Evolutionary conservation across 2,329 filamentous ascomycete genomes (phyloP).

Genomic region (Colletotrichum destructivum): DNA sequence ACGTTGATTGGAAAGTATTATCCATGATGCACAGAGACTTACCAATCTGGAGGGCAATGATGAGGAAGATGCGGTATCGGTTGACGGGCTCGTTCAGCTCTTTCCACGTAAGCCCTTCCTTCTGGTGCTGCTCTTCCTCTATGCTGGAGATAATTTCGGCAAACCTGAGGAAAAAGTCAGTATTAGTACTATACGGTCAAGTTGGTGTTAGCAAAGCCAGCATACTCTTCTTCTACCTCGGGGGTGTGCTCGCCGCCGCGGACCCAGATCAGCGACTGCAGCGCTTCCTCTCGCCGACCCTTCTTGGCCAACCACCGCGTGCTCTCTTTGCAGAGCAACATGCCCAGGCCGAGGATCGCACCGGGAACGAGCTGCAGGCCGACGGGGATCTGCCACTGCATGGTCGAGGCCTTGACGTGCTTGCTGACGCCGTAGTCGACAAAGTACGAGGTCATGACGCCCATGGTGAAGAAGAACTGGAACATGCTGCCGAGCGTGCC

Average conservation of each 20-base stretch:
- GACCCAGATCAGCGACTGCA: slow-evolving; percentile 65
- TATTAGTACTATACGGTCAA: not conserved
- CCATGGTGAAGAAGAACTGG: slow-evolving; percentile 61
- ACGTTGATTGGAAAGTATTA: too few relatives aligned
- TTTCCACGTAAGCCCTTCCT: slow-evolving; percentile 61
- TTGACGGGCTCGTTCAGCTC: slow-evolving; percentile 63
- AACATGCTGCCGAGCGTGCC: slow-evolving; percentile 61
- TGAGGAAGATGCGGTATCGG: slow-evolving; percentile 62
- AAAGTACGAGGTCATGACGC: slow-evolving; percentile 60
- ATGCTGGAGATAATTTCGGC: slow-evolving; percentile 61
- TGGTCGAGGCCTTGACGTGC: slow-evolving; percentile 54
- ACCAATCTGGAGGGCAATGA: slow-evolving; percentile 65
- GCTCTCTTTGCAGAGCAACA: slow-evolving; percentile 65
- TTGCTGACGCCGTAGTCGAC: slow-evolving; percentile 61
- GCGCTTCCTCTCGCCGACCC: slow-evolving; percentile 61
- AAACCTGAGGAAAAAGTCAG: slow-evolving; percentile 49
- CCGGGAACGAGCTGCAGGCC: slow-evolving; percentile 64
- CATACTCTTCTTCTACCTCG: slow-evolving; percentile 54
- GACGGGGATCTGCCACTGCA: slow-evolving; percentile 67
- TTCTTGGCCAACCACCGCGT: slow-evolving; percentile 63
- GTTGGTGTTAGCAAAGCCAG: not conserved
- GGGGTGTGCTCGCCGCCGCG: slow-evolving; percentile 59
- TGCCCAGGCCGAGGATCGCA: slow-evolving; percentile 62
- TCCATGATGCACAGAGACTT: slow-evolving; percentile 10
- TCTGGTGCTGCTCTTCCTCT: slow-evolving; percentile 61